phyloP scores from a whole-genome alignment of 805 yeast species.

The Dipodascus geniculatus region DNA sequence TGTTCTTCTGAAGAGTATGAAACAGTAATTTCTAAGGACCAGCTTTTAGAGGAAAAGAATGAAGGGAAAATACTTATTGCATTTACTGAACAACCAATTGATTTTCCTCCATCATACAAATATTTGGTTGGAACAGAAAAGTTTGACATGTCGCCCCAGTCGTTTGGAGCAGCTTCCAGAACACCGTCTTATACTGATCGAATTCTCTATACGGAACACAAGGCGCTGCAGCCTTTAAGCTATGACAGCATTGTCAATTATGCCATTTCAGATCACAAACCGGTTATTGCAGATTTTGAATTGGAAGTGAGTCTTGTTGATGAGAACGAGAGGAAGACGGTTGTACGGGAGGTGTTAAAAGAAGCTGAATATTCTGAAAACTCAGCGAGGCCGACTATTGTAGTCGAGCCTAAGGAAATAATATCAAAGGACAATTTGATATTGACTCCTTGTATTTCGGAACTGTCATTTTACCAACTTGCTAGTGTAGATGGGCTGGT shows the following conservation, averaged over 20 bases:
- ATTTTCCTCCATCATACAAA: slow-evolving; percentile 47
- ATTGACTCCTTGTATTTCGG: slow-evolving; percentile 14
- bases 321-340: slow-evolving; percentile 23
- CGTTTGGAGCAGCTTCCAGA: slow-evolving; percentile 24
- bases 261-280: slow-evolving; percentile 42
- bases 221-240: slow-evolving; percentile 13
- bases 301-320: slow-evolving; percentile 29
- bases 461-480: slow-evolving; percentile 19
- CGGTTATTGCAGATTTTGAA: slow-evolving; percentile 33
- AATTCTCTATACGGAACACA: slow-evolving; percentile 26
- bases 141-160: slow-evolving; percentile 12
- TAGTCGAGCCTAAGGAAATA: slow-evolving; percentile 28
- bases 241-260: slow-evolving; percentile 21
- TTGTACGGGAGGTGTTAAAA: slow-evolving; percentile 30
- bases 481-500: slow-evolving; percentile 23
- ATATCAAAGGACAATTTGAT: slow-evolving; percentile 18
- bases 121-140: slow-evolving; percentile 20
- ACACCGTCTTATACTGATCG: slow-evolving; percentile 53
- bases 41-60: slow-evolving; percentile 28
- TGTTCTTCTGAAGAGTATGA: slow-evolving; percentile 23
- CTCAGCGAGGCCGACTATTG: slow-evolving; percentile 30
- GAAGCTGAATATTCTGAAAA: slow-evolving; percentile 36
- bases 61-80: slow-evolving; percentile 30
- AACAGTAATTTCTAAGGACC: slow-evolving; percentile 33
- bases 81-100: slow-evolving; percentile 36